Conservation (phyloP, 2,329 filamentous ascomycete species). For the Alternaria dauci region DNA sequence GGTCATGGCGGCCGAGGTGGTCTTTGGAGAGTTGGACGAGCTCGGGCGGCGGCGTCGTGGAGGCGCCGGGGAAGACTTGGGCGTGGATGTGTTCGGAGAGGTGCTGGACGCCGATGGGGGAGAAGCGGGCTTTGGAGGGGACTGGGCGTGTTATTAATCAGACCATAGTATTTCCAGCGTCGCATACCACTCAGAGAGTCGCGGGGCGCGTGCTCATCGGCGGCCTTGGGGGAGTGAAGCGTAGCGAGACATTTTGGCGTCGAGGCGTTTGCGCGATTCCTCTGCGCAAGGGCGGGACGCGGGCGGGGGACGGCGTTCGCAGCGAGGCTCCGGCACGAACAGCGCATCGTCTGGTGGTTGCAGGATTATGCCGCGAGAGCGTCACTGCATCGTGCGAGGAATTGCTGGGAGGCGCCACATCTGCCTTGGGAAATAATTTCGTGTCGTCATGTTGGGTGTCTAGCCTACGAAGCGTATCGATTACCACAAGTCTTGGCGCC, state of each 20-base stretch:
- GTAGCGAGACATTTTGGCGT: slow-evolving; percentile 43
- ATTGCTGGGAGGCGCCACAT: slow-evolving; percentile 8
- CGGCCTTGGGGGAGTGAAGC: slow-evolving; percentile 10
- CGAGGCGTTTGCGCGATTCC: slow-evolving; percentile 22
- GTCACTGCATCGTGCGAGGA: slow-evolving; percentile 46
- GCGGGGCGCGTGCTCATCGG: slow-evolving; percentile 10
- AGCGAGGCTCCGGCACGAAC: slow-evolving; percentile 32
- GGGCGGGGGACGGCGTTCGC: slow-evolving; percentile 32
- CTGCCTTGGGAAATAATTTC: not conserved
- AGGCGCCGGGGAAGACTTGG: slow-evolving; percentile 76
- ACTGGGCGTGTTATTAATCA: slow-evolving; percentile 27
- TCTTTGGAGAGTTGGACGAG: slow-evolving; percentile 82
- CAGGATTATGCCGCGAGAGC: slow-evolving; percentile 2
- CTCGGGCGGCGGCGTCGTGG: slow-evolving; percentile 67
- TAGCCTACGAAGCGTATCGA: not conserved
- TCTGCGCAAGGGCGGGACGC: slow-evolving; percentile 20
- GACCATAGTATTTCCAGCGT: not conserved
- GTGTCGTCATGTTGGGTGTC: slow-evolving; percentile 9
- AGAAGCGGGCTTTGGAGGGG: slow-evolving; percentile 73
- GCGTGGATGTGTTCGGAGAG: slow-evolving; percentile 82
- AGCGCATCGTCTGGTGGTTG: slow-evolving; percentile 40
- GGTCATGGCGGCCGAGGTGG: slow-evolving; percentile 83
- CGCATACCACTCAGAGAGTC: slow-evolving; percentile 35
- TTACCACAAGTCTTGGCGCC: too few relatives aligned
- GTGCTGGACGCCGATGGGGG: slow-evolving; percentile 94